Evolutionary conservation across 805 yeast species (phyloP), one percentile per base, ranked within the genome.

Genomic region (Sporopachydermia lactativora): DNA sequence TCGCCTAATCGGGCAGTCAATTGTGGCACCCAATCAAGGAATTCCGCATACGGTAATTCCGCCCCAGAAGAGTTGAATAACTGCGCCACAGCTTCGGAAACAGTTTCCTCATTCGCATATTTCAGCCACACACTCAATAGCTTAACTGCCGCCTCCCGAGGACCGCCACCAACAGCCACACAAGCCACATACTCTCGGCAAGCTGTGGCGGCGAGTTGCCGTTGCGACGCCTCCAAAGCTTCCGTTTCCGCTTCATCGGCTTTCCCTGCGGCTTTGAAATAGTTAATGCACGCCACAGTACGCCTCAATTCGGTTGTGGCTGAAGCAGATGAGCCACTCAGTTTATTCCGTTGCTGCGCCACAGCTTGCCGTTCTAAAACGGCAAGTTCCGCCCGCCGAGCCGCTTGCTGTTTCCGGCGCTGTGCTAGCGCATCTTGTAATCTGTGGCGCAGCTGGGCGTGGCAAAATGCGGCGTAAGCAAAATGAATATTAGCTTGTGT

Each of bases 51-150:
- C n/a, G n/a, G n/a, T n/a, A n/a, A n/a, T n/a, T n/a, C n/a, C n/a
- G n/a, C n/a, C n/a, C n/a, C n/a, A n/a, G n/a, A n/a, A n/a, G n/a
- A n/a, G n/a, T n/a, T n/a, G n/a, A n/a, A n/a, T n/a, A n/a, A n/a
- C 2, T 52, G 48, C 11, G 50, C 50, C 5, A 81, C 61, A 5
- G 58, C 48, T 3, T 42, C 45, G 46, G 73, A 77, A 3, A 81
- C 59, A 0, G 51, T 55, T 1, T 57, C 66, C 24, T 65, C 64
- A 4, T 55, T 53, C 2, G 75, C 65, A 47, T 74, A 68, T 45
- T 78, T 81, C 34, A 89, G 64, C 94, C 96, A 89, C 6, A 89
- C 55, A 0, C 88, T 81, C 55, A 88, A 79, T 45, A 88, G 79
- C 42, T 82, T 71, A 52, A n/a, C n/a, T n/a, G n/a, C n/a, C n/a